Evolutionary conservation across 352 stramenopile genomes (phyloP), one percentile per base, ranked within the genome.

Genomic region (Globisporangium alternatum): DNA sequence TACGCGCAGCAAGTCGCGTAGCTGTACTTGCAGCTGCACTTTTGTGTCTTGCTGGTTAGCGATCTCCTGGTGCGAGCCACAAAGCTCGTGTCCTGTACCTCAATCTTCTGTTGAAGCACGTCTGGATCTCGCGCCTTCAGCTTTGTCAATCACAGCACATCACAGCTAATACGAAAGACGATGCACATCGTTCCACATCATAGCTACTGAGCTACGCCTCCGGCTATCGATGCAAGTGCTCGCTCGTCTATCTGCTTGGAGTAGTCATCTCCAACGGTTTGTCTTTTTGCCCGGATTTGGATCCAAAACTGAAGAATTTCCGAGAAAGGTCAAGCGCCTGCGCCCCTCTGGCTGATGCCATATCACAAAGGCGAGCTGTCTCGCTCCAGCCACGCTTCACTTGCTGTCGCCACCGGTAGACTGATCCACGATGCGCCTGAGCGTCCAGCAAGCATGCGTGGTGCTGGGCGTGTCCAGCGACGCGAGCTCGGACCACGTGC

Each of bases 401-500:
- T 33, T 30, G 1, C 21, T 30, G 12, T 17, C 17, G 13, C 22
- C n/a, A 39, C 33, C 9, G 9, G 35, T 21, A 41, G n/a, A 28
- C 13, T 28, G 48, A 21, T 10, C 7, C 28, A 44, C 30, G 12
- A 76, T 78, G 65, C 67, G 64, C 21, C 54, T 83, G 21, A 72
- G 74, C 21, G 65, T 88, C 54, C 66, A 78, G 54, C 71, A 85
- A 47, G 77, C 81, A 28, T 80, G 70, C 70, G 59, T 25, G 17
- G 72, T 69, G 43, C 68, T 91, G n/a, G 80, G 75, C 5, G 69
- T 89, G 47, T 17, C 60, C 5, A 59, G 69, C 31, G 71, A 76
- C 47, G 78, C 80, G 17, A 70, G 65, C 9, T 55, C 76, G 5
- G 75, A 88, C 9, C 60, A 86, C 43, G 77, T 85, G 41, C 81